phyloP scores from a whole-genome alignment of 1,284 basidiomycete genomes.

The Microbotryum lychnidis-dioicae region DNA sequence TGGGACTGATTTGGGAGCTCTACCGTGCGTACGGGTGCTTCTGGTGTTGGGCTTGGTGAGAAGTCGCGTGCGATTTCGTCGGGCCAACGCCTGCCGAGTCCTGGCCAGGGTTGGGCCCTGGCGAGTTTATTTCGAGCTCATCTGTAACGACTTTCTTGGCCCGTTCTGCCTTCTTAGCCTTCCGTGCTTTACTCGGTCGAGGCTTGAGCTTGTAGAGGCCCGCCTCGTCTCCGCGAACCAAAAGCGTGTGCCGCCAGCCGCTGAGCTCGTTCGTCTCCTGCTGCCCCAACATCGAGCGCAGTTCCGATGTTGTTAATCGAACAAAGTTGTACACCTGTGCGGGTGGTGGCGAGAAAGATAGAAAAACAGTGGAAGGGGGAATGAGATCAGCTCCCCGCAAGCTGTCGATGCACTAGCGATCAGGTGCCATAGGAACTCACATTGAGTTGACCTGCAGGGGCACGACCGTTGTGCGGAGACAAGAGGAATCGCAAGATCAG shows the following conservation, averaged over 20 bases:
- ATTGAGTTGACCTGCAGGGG: slow-evolving; percentile 19
- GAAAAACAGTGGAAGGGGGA: background rate
- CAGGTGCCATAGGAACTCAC: background rate
- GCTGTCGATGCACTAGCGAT: background rate
- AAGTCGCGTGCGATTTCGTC: too few species aligned
- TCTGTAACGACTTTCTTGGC: background rate
- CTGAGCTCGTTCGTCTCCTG: slow-evolving; percentile 5
- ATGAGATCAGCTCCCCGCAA: background rate
- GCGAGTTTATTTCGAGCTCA: background rate
- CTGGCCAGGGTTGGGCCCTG: too few species aligned
- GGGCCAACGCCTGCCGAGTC: too few species aligned
- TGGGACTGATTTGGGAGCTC: too few species aligned
- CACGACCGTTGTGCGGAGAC: too few species aligned
- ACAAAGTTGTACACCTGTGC: slow-evolving; percentile 21
- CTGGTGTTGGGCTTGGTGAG: too few species aligned
- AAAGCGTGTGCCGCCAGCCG: slow-evolving; percentile 17
- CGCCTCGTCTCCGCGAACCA: slow-evolving; percentile 8
- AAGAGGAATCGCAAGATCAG: background rate
- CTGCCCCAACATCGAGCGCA: slow-evolving; percentile 1
- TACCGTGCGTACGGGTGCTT: too few species aligned
- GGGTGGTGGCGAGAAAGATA: too few species aligned
- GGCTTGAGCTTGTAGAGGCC: slow-evolving; percentile 9
- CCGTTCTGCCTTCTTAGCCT: slow-evolving; percentile 10
- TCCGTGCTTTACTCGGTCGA: slow-evolving; percentile 13
- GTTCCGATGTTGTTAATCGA: slow-evolving; percentile 8